Evolutionary conservation across 2,329 filamentous ascomycete species (phyloP).

Genomic region (Clarireedia paspali): DNA sequence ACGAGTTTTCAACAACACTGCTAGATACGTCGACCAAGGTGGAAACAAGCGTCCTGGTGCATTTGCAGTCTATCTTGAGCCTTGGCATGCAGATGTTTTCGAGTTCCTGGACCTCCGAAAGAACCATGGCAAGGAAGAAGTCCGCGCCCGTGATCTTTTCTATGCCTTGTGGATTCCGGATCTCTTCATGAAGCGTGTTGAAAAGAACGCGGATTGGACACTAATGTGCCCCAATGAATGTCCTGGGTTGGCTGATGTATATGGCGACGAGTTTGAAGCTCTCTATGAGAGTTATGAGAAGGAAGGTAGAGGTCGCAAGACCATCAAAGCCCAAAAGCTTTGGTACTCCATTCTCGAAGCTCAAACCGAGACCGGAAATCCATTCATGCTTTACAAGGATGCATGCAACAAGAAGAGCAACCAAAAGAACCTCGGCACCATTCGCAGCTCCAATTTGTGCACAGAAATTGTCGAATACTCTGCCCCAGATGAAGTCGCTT

Average conservation of each 20-base stretch:
- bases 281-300: conserved; percentile 90
- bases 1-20: conserved; percentile 98
- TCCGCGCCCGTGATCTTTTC: conserved; percentile 94
- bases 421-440: conserved; percentile 98
- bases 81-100: conserved; percentile 97
- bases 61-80: conserved; percentile 98
- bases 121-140: conserved; percentile 98
- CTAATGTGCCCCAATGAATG: conserved; percentile 98
- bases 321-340: conserved; percentile 94
- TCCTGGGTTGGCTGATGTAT: conserved; percentile 89
- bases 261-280: conserved; percentile 93
- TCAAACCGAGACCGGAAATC: conserved; percentile 97
- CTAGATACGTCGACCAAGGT: conserved; percentile 96
- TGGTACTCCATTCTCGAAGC: conserved; percentile 99
- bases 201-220: conserved; percentile 94
- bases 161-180: conserved; percentile 97
- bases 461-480: conserved; percentile 98
- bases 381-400: conserved; percentile 99
- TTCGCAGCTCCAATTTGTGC: conserved; percentile 97
- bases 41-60: conserved; percentile 98
- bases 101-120: conserved; percentile 96
- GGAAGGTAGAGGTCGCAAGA: conserved; percentile 81
- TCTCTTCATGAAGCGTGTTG: conserved; percentile 99
- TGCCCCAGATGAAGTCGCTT: conserved; percentile 94
- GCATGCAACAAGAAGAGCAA: conserved; percentile 98